These are phyloP conservation scores for Sphagnum tenellum DNA, from an alignment of 225 moss, liverwort and hornwort genomes.

Conservation along the genomic window DNA sequence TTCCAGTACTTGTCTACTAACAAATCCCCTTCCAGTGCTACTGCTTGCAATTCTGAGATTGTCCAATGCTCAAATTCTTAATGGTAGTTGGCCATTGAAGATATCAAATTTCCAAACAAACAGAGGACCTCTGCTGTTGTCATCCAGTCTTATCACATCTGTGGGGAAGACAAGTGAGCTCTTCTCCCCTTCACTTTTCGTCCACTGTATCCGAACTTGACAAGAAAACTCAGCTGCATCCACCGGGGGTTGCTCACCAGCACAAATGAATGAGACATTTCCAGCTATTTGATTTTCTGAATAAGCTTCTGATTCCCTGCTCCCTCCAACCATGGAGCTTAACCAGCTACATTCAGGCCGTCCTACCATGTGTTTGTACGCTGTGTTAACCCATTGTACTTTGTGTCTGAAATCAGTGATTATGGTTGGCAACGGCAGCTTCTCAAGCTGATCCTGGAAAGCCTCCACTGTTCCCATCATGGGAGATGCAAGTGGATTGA, in stretches of 20 bases:
- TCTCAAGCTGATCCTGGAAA: constrained; percentile 37
- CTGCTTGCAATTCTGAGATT: no score
- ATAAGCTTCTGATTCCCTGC: constrained; percentile 7
- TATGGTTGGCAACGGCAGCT: constrained; percentile 26
- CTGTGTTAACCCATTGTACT: constrained; percentile 51
- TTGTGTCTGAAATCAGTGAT: constrained; percentile 40
- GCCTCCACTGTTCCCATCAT: constrained; percentile 22
- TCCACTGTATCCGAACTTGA: constrained; percentile 41
- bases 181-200: constrained; percentile 30
- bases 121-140: constrained; percentile 18
- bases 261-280: constrained; percentile 39
- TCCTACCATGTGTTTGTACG: constrained; percentile 53
- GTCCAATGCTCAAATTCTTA: no score
- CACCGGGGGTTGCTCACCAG: constrained; percentile 18
- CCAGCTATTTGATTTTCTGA: constrained; percentile 35
- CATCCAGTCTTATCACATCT: constrained; percentile 41
- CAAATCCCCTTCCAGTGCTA: no score
- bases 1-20: no score
- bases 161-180: constrained; percentile 30
- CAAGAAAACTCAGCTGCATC: constrained; percentile 29
- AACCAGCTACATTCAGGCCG: constrained; percentile 59
- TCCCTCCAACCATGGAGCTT: constrained; percentile 21
- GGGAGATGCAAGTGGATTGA: constrained; percentile 12
- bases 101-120: constrained; percentile 52
- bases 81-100: neutral